Evolutionary conservation across 169 alveolate genomes (phyloP).

Genomic region (Cryptosporidium bovis): DNA sequence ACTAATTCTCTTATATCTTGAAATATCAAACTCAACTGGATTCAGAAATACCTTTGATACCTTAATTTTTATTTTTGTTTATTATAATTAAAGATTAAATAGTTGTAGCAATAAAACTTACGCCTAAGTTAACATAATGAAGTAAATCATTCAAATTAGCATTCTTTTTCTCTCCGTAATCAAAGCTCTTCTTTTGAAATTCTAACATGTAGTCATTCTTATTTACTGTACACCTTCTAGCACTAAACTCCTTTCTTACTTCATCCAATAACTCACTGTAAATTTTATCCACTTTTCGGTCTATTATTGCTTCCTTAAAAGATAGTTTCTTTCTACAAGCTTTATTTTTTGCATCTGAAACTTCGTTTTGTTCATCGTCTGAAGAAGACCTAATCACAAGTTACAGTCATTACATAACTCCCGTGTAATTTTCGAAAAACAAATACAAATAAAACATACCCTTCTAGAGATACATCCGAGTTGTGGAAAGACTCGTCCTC

Average conservation of each 20-base stretch:
- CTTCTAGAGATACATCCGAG: conserved; percentile 43
- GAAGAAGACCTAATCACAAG: too few relatives aligned
- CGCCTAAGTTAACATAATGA: conserved; percentile 52
- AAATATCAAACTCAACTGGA: conserved; percentile 44
- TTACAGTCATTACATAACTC: too few relatives aligned
- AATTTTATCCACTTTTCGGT: conserved; percentile 17
- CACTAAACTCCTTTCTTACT: conserved; percentile 8
- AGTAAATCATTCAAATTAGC: conserved; percentile 11
- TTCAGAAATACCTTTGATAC: conserved; percentile 38
- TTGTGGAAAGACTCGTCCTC: conserved; percentile 70
- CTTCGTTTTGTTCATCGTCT: not conserved
- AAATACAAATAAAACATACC: not conserved
- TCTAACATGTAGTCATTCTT: conserved; percentile 53
- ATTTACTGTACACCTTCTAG: conserved; percentile 23
- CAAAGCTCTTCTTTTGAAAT: conserved; percentile 34
- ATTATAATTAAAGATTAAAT: not conserved
- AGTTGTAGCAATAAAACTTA: conserved; percentile 8
- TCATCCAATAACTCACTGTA: conserved; percentile 27
- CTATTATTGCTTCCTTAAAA: conserved; percentile 11
- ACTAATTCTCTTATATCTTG: conserved; percentile 24
- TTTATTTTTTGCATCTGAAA: not conserved
- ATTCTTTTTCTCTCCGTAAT: conserved; percentile 16
- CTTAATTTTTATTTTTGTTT: not conserved
- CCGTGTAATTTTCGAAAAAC: too few relatives aligned
- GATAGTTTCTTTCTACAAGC: not conserved